phyloP scores from a whole-genome alignment of 805 yeast genomes.

The Ogataea trehalophila region DNA sequence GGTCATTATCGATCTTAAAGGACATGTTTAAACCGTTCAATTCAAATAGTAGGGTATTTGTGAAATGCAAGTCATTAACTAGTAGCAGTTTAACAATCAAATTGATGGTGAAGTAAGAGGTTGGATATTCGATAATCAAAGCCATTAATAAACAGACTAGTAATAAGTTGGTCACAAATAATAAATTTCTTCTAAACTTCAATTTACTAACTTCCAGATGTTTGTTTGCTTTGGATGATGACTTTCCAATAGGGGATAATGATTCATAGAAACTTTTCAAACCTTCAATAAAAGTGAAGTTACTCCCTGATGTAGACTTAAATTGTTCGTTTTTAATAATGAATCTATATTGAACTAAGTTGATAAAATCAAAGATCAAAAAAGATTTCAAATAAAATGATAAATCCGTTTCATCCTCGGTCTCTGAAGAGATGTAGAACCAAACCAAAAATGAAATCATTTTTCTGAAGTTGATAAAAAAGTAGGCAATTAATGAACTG shows the following conservation, averaged over 20 bases:
- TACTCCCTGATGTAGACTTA: neutral
- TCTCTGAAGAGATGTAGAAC: conserved; percentile 26
- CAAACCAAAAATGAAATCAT: conserved; percentile 23
- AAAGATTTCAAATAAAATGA: conserved; percentile 26
- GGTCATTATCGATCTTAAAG: conserved; percentile 2
- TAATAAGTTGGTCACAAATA: conserved; percentile 7
- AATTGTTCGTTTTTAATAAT: conserved; percentile 16
- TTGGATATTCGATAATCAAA: conserved; percentile 13
- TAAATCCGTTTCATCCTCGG: conserved; percentile 12
- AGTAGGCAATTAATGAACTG: conserved; percentile 20
- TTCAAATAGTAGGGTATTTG: conserved; percentile 19
- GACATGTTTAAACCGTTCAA: conserved; percentile 14
- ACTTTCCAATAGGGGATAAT: too few species aligned
- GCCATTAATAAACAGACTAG: conserved; percentile 8
- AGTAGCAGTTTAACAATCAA: conserved; percentile 10
- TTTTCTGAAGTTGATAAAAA: conserved; percentile 25
- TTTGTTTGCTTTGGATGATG: too few species aligned
- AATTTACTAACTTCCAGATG: conserved; percentile 15
- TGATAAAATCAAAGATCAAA: conserved; percentile 20
- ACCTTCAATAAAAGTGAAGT: conserved; percentile 14
- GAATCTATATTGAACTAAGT: conserved; percentile 24
- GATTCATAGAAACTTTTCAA: conserved; percentile 10
- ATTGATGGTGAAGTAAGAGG: conserved; percentile 6
- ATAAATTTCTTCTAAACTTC: conserved; percentile 14
- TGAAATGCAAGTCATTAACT: conserved; percentile 20